Evolutionary conservation across 352 stramenopile genomes (phyloP).

Genomic region (Phytophthora agathidicida): DNA sequence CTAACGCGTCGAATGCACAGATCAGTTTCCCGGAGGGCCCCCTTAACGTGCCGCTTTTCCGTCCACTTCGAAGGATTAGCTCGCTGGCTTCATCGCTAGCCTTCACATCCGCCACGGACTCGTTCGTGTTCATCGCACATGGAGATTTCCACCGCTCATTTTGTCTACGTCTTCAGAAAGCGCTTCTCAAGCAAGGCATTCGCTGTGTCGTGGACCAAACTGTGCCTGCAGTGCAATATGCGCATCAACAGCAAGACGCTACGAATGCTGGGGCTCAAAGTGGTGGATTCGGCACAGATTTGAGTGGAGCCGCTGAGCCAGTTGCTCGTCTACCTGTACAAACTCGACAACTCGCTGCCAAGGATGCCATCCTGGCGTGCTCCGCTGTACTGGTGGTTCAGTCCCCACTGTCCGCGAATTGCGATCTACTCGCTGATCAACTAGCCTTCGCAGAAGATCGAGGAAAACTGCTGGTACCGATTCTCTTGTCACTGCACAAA

Average conservation of each 20-base stretch:
- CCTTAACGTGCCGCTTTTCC: conserved; percentile 29
- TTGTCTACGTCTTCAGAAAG: conserved; percentile 59
- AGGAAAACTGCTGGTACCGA: conserved; percentile 71
- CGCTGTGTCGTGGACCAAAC: conserved; percentile 62
- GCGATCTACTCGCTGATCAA: conserved; percentile 75
- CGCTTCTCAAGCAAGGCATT: conserved; percentile 65
- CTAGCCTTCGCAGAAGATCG: conserved; percentile 84
- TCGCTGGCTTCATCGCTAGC: conserved; percentile 28
- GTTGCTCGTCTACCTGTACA: conserved; percentile 46
- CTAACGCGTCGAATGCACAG: conserved; percentile 17
- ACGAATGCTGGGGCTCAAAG: conserved; percentile 14
- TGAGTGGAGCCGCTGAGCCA: conserved; percentile 10
- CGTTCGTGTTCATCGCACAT: conserved; percentile 80
- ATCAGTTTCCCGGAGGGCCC: conserved; percentile 24
- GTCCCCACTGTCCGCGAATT: conserved; percentile 70
- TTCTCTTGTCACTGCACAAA: conserved; percentile 76
- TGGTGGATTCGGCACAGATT: conserved; percentile 15
- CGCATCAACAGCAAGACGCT: conserved; percentile 27
- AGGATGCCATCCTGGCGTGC: conserved; percentile 76
- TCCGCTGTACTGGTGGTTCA: conserved; percentile 72
- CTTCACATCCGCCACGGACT: conserved; percentile 25
- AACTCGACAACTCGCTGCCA: conserved; percentile 69
- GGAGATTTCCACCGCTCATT: conserved; percentile 78
- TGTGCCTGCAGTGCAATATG: conserved; percentile 54
- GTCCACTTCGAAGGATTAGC: conserved; percentile 24